phyloP scores from a whole-genome alignment of 2,329 filamentous ascomycete genomes.

The Penicillium nordicum region DNA sequence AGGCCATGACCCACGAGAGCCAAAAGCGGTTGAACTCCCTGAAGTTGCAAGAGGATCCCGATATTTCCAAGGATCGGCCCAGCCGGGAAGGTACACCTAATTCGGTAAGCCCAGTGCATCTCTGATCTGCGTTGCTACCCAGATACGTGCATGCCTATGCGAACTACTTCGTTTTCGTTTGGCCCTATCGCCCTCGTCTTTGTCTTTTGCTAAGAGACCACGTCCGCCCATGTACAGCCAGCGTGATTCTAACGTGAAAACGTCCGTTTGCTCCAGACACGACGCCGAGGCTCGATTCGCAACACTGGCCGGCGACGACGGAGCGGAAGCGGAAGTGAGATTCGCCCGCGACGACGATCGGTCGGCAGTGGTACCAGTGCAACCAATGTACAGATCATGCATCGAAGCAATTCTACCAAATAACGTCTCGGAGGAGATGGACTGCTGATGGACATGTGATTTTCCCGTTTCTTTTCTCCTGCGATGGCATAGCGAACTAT shows the following conservation, averaged over 20 bases:
- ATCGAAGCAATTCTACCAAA: constrained; percentile 44
- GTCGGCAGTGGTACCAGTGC: constrained; percentile 35
- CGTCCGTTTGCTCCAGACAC: constrained; percentile 47
- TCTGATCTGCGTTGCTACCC: constrained; percentile 27
- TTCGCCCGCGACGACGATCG: constrained; percentile 42
- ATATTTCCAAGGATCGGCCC: constrained; percentile 52
- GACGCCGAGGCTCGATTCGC: constrained; percentile 43
- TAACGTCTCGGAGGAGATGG: constrained; percentile 24
- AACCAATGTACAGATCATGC: constrained; percentile 34
- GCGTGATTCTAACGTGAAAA: constrained; percentile 48
- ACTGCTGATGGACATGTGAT: constrained; percentile 22
- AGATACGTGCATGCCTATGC: constrained; percentile 24
- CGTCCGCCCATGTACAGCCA: constrained; percentile 38
- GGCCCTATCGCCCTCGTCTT: constrained; percentile 20
- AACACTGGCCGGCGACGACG: constrained; percentile 38
- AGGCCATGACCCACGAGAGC: constrained; percentile 75
- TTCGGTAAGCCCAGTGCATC: constrained; percentile 43
- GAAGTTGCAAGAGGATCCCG: constrained; percentile 75
- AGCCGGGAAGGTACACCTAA: constrained; percentile 37
- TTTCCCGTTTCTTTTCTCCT: constrained; percentile 26
- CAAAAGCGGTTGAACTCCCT: constrained; percentile 85
- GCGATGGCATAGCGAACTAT: constrained; percentile 39
- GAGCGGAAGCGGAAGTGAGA: constrained; percentile 42
- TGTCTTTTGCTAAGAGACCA: constrained; percentile 42
- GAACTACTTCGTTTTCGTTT: constrained; percentile 18